Percentiles rank a stretch among this genome's conserved stretches.
These are phyloP conservation scores for Esteya vermicola DNA, from an alignment of 2,329 filamentous ascomycete species.

Conservation along the genomic window DNA sequence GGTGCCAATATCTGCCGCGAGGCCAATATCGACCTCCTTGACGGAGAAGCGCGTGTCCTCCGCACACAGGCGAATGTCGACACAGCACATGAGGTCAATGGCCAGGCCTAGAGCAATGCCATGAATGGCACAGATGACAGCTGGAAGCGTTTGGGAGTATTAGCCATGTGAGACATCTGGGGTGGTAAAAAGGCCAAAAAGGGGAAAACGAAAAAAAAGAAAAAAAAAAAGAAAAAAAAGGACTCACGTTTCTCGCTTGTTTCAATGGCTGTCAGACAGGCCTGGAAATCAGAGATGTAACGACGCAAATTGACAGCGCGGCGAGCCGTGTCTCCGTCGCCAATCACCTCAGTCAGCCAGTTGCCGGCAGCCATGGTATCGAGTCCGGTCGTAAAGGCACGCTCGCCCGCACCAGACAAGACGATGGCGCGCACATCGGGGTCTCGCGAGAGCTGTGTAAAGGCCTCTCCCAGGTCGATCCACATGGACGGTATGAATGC, in stretches of 20 bases:
- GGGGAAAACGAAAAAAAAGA: not conserved
- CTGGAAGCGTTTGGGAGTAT: slow-evolving; percentile 27
- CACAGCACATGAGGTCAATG: slow-evolving; percentile 57
- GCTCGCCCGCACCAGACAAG: slow-evolving; percentile 66
- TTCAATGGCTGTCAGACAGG: slow-evolving; percentile 61
- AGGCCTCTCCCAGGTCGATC: slow-evolving; percentile 62
- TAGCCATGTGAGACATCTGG: too few species aligned
- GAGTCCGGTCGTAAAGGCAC: slow-evolving; percentile 74
- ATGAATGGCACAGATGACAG: slow-evolving; percentile 71
- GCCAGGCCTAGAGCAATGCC: slow-evolving; percentile 65
- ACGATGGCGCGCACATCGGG: slow-evolving; percentile 62
- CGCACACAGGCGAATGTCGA: slow-evolving; percentile 55
- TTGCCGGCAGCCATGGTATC: slow-evolving; percentile 61
- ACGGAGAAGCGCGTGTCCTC: slow-evolving; percentile 49
- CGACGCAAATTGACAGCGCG: slow-evolving; percentile 47
- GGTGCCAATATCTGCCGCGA: slow-evolving; percentile 69
- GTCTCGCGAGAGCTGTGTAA: slow-evolving; percentile 57
- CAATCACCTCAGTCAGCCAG: slow-evolving; percentile 31
- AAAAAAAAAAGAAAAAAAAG: not conserved
- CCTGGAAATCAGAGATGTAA: slow-evolving; percentile 68
- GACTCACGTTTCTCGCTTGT: slow-evolving; percentile 72
- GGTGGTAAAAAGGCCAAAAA: not conserved
- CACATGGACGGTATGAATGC: slow-evolving; percentile 78
- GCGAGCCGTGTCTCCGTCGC: slow-evolving; percentile 47
- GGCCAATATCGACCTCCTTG: slow-evolving; percentile 71